These are phyloP conservation scores for Alternaria sp. DNA, from an alignment of 2,329 filamentous ascomycete species.

Conservation along the genomic window DNA sequence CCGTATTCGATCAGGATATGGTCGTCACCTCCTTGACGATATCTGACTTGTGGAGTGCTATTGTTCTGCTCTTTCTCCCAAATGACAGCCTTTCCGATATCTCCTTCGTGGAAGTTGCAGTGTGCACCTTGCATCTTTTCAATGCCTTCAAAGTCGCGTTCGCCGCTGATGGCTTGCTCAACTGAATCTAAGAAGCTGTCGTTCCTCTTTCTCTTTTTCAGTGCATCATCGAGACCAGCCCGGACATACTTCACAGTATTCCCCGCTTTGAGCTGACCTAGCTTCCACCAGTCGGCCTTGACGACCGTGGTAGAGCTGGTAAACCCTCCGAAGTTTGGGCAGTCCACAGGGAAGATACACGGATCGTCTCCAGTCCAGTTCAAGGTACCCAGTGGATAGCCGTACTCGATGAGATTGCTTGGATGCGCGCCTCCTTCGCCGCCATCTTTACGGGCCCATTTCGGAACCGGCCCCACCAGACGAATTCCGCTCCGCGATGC, in stretches of 20 bases:
- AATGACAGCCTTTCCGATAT: slow-evolving; percentile 37
- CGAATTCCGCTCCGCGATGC: slow-evolving; percentile 66
- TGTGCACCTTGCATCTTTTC: slow-evolving; percentile 35
- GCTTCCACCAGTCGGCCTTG: slow-evolving; percentile 65
- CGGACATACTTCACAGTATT: slow-evolving; percentile 60
- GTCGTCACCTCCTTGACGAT: slow-evolving; percentile 49
- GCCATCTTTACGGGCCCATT: slow-evolving; percentile 65
- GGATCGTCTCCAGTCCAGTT: slow-evolving; percentile 69
- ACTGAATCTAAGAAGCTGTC: slow-evolving; percentile 55
- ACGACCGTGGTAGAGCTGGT: slow-evolving; percentile 63
- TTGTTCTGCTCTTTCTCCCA: slow-evolving; percentile 34
- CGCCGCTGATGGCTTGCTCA: slow-evolving; percentile 45
- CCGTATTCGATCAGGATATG: slow-evolving; percentile 66
- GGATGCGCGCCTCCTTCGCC: slow-evolving; percentile 70
- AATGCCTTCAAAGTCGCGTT: slow-evolving; percentile 22
- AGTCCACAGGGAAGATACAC: slow-evolving; percentile 65
- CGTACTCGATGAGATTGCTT: slow-evolving; percentile 59
- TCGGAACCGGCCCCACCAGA: slow-evolving; percentile 63
- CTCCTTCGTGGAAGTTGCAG: slow-evolving; percentile 31
- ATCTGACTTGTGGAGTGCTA: slow-evolving; percentile 32
- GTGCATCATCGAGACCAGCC: slow-evolving; percentile 60
- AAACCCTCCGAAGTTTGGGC: slow-evolving; percentile 67
- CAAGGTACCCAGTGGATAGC: slow-evolving; percentile 63
- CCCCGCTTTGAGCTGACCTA: slow-evolving; percentile 67
- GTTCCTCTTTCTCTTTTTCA: slow-evolving; percentile 52